Conservation (phyloP, 106 monocot genomes). For the Acanthochlamys bracteata region DNA sequence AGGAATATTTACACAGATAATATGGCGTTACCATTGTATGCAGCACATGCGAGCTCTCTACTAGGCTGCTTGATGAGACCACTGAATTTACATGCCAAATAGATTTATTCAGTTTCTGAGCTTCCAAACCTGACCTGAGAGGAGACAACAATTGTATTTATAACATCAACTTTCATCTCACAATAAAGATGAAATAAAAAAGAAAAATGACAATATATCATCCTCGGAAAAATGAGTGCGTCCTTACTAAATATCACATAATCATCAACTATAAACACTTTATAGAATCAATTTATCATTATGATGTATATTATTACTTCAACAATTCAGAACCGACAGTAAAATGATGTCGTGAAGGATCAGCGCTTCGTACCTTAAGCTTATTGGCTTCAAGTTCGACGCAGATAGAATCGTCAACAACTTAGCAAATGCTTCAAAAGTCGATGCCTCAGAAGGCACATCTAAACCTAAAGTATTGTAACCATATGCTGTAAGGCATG, state of each 20-base stretch:
- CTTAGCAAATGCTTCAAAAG: constrained; percentile 91
- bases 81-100: constrained; percentile 38
- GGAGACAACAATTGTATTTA: too few species aligned
- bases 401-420: constrained; percentile 63
- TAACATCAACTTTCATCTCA: too few species aligned
- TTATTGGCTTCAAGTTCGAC: constrained; percentile 53
- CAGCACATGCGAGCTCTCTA: constrained; percentile 37
- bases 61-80: constrained; percentile 34
- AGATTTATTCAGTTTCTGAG: constrained; percentile 34
- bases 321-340: too few species aligned
- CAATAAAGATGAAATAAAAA: too few species aligned
- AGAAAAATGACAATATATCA: too few species aligned
- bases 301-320: too few species aligned
- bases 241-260: too few species aligned
- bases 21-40: neutral
- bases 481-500: constrained; percentile 81
- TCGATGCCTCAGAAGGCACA: constrained; percentile 67
- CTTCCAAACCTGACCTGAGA: constrained; percentile 55
- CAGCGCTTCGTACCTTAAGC: constrained; percentile 40
- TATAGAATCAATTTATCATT: too few species aligned
- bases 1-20: neutral
- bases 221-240: too few species aligned
- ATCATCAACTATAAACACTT: too few species aligned
- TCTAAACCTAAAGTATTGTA: constrained; percentile 72
- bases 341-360: too few species aligned